Evolutionary conservation across 1,139 yeast genomes (phyloP).

Genomic region (Pichia sp.): DNA sequence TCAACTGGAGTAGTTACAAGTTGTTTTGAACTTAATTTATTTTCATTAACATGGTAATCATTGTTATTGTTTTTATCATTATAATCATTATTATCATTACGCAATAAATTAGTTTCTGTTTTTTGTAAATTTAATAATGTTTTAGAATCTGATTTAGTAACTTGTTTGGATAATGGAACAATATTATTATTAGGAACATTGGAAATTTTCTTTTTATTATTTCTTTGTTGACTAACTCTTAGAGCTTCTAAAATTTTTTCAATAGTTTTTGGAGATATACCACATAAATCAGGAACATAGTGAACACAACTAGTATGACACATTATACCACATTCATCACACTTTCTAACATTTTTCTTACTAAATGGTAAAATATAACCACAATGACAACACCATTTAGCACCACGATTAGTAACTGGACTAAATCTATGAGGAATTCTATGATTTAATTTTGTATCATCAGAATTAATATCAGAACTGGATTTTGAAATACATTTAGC

Average conservation of each 20-base stretch:
- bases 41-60: neutral
- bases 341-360: constrained; percentile 85
- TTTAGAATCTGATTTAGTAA: neutral
- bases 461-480: constrained; percentile 75
- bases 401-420: constrained; percentile 84
- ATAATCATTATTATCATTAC: neutral
- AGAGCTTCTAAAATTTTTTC: constrained; percentile 81
- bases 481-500: constrained; percentile 93
- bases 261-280: constrained; percentile 97
- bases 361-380: constrained; percentile 96
- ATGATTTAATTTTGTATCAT: constrained; percentile 88
- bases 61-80: neutral
- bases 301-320: constrained; percentile 92
- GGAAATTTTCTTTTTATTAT: constrained; percentile 6
- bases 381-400: constrained; percentile 99
- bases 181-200: too few relatives aligned
- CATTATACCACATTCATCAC: constrained; percentile 92
- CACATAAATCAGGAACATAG: constrained; percentile 95
- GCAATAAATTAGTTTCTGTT: neutral
- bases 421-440: constrained; percentile 96
- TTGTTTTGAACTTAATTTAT: neutral
- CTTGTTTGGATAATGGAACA: too few relatives aligned
- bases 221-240: constrained; percentile 58
- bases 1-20: constrained; percentile 1
- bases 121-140: constrained; percentile 1